Percentiles rank a stretch among this genome's conserved stretches.
phyloP scores from a whole-genome alignment of 805 yeast species.

The Metschnikowia sp. region DNA sequence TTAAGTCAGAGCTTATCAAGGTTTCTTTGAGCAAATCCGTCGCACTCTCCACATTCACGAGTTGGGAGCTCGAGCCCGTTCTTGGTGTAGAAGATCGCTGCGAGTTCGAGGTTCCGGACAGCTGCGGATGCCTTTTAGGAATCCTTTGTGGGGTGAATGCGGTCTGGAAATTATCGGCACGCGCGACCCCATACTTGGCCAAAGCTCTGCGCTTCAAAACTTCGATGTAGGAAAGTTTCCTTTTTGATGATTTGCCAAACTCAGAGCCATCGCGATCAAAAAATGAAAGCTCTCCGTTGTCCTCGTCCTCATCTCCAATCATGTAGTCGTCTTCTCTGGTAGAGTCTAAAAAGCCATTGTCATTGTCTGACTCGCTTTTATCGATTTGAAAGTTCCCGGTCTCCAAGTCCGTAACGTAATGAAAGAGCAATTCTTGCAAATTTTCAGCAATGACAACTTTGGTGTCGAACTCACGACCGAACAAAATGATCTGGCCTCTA shows the following conservation, averaged over 20 bases:
- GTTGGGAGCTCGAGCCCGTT: slow-evolving; percentile 7
- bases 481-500: slow-evolving; percentile 20
- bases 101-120: neutral
- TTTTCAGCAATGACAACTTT: slow-evolving; percentile 19
- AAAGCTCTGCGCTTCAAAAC: slow-evolving; percentile 41
- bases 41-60: slow-evolving; percentile 26
- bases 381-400: slow-evolving; percentile 40
- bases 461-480: slow-evolving; percentile 21
- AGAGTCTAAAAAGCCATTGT: slow-evolving; percentile 36
- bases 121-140: slow-evolving; percentile 5
- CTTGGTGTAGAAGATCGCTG: slow-evolving; percentile 4
- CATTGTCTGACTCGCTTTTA: slow-evolving; percentile 26
- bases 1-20: slow-evolving; percentile 30
- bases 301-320: slow-evolving; percentile 46
- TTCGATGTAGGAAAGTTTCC: slow-evolving; percentile 38
- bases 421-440: slow-evolving; percentile 40
- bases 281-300: slow-evolving; percentile 40
- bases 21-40: slow-evolving; percentile 42
- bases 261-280: slow-evolving; percentile 36
- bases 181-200: slow-evolving; percentile 36
- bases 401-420: slow-evolving; percentile 39
- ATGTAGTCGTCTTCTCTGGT: slow-evolving; percentile 39
- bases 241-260: slow-evolving; percentile 28
- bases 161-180: slow-evolving; percentile 33
- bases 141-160: slow-evolving; percentile 35